Evolutionary conservation across 306 rosid species (phyloP), one percentile per base, ranked within the genome.

Genomic region (Herpetospermum pedunculosum): DNA sequence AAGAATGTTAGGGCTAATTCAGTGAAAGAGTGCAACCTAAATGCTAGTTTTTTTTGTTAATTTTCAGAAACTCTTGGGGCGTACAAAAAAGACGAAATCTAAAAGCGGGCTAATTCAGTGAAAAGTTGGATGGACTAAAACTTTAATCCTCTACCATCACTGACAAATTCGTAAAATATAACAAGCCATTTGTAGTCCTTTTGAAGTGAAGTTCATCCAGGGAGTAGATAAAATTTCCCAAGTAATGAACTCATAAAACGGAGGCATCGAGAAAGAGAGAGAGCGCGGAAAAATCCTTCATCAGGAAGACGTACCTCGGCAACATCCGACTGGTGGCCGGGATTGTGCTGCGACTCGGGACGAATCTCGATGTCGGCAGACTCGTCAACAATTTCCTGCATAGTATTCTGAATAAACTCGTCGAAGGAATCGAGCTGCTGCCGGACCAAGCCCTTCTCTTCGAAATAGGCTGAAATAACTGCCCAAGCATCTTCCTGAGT

Each of bases 401-500:
- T 91, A 3, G 97, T 94, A 55, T 91, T 94, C 75, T 91, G 98
- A 19, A 94, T 94, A 81, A 94, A 94, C 86, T 94, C 96, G 54
- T 94, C 97, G 85, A 94, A 94, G 4, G 98, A 94, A 59, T 91
- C 98, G 0, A 94, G 92, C 78, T 94, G 98, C 77, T 94, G 98
- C 13, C 98, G 89, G 34, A 94, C 97, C 18, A 94, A 53, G 2
- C 98, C 98, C 28, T 94, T 91, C 77, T 94, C 98, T 81, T 94
- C 98, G 77, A 94, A 94, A 72, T 91, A 94, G 9, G 98, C 98
- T 0, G 98, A 94, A 30, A 94, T 94, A 0, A 94, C 98, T 1
- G 98, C 95, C 98, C 98, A 91, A 1, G 97, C 98, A 49, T 94
- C 98, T 30, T 94, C 98, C 80, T 94, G 98, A 0, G 96, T 89